phyloP scores from a whole-genome alignment of 2,329 filamentous ascomycete species.

The Lasiodiplodia theobromae region DNA sequence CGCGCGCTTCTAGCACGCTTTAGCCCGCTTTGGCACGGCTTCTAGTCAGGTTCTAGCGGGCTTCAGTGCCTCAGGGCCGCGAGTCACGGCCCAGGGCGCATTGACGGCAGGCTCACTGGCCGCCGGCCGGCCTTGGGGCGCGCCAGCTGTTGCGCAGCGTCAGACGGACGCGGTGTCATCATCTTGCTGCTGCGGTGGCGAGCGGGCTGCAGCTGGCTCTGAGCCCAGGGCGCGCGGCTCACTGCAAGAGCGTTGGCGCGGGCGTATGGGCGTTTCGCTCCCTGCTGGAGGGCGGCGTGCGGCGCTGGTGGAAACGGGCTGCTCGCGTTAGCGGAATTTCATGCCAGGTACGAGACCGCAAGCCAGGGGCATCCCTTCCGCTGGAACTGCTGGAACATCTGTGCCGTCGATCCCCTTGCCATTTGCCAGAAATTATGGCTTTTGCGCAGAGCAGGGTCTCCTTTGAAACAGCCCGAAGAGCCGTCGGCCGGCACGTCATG shows the following conservation, averaged over 20 bases:
- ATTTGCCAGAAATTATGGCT: slow-evolving; percentile 31
- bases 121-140: slow-evolving; percentile 16
- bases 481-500: slow-evolving; percentile 51
- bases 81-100: slow-evolving; percentile 18
- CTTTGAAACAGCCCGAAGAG: slow-evolving; percentile 47
- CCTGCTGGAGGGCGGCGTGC: slow-evolving; percentile 25
- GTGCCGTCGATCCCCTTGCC: slow-evolving; percentile 31
- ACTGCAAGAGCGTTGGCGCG: slow-evolving; percentile 23
- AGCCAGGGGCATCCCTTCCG: slow-evolving; percentile 29
- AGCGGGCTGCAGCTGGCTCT: background rate
- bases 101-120: slow-evolving; percentile 31
- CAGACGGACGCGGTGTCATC: slow-evolving; percentile 16
- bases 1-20: slow-evolving; percentile 38
- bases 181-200: slow-evolving; percentile 4
- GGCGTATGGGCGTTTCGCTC: slow-evolving; percentile 16
- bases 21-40: slow-evolving; percentile 11
- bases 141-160: slow-evolving; percentile 20
- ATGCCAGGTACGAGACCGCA: slow-evolving; percentile 29
- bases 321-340: slow-evolving; percentile 27
- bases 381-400: slow-evolving; percentile 31
- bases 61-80: slow-evolving; percentile 23
- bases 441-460: slow-evolving; percentile 31
- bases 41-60: slow-evolving; percentile 30
- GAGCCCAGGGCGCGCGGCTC: slow-evolving; percentile 16
- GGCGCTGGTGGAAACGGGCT: slow-evolving; percentile 24